Conservation (phyloP, 1,139 yeast genomes). For the Candida sojae region DNA sequence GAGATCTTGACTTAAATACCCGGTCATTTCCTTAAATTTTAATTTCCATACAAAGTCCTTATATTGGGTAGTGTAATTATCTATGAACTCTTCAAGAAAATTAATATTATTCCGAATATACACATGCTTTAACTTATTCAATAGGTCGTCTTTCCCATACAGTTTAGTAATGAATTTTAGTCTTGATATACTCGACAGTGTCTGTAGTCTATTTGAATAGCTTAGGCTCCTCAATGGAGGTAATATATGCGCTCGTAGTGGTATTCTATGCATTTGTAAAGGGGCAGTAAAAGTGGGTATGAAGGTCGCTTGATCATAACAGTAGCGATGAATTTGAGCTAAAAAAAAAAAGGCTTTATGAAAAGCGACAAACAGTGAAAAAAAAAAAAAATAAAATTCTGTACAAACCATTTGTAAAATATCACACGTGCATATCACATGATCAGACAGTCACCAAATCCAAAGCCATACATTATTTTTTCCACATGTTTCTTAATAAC, state of each 20-base stretch:
- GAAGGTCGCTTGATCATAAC: no score
- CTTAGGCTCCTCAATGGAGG: neutral
- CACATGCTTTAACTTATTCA: neutral
- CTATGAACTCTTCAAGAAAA: slow-evolving; percentile 2
- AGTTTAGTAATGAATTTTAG: neutral
- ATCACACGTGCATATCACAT: slow-evolving; percentile 21
- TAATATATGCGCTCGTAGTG: no score
- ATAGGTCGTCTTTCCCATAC: neutral
- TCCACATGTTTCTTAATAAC: slow-evolving; percentile 78
- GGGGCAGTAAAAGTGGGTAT: no score
- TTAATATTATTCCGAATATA: neutral
- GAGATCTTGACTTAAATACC: neutral
- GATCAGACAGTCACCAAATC: slow-evolving; percentile 63
- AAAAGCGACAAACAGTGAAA: neutral
- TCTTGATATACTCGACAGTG: neutral
- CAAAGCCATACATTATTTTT: slow-evolving; percentile 91
- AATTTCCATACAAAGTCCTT: neutral
- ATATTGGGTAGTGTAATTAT: neutral
- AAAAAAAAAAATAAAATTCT: neutral
- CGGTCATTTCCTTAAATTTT: neutral
- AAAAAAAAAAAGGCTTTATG: neutral
- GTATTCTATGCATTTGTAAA: no score
- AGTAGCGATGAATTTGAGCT: neutral
- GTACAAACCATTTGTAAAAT: neutral
- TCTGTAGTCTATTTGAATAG: neutral